Evolutionary conservation across 208 protist genomes (phyloP).

Genomic region (Vickermania ingenoplastis): DNA sequence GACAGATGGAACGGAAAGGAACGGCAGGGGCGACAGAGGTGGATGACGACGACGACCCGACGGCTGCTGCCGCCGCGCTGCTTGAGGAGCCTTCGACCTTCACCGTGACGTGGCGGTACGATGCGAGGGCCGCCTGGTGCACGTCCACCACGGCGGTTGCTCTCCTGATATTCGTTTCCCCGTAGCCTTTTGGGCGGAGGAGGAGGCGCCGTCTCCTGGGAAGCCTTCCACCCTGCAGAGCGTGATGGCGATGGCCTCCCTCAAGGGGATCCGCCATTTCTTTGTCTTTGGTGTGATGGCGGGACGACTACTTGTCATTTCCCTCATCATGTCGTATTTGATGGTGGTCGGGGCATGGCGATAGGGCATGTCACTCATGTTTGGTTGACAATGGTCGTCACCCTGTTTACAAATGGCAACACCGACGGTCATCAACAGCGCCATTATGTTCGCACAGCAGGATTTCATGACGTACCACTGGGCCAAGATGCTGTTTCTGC

Average conservation of each 20-base stretch:
- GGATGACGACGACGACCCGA: too few relatives aligned
- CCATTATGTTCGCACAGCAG: slow-evolving; percentile 46
- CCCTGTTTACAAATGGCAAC: slow-evolving; percentile 57
- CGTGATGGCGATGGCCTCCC: slow-evolving; percentile 14
- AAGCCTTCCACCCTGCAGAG: background rate
- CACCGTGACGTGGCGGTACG: background rate
- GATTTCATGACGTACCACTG: slow-evolving; percentile 61
- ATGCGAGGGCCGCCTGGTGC: background rate
- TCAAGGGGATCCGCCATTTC: slow-evolving; percentile 20
- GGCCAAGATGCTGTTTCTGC: slow-evolving; percentile 74
- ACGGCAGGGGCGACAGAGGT: background rate
- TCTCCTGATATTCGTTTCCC: too few relatives aligned
- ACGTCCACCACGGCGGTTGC: background rate
- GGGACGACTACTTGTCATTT: slow-evolving; percentile 43
- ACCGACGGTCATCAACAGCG: slow-evolving; percentile 69
- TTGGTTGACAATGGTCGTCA: slow-evolving; percentile 57
- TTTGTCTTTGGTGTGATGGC: slow-evolving; percentile 63
- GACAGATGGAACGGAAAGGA: background rate
- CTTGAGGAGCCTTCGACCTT: background rate
- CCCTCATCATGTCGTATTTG: slow-evolving; percentile 34
- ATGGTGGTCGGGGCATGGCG: slow-evolving; percentile 30
- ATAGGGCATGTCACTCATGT: slow-evolving; percentile 31
- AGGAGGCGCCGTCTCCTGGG: too few relatives aligned
- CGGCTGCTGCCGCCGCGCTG: background rate
- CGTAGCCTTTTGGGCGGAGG: too few relatives aligned